Evolutionary conservation across 257 asterid species (phyloP).

Genomic region (Solanum boliviense): DNA sequence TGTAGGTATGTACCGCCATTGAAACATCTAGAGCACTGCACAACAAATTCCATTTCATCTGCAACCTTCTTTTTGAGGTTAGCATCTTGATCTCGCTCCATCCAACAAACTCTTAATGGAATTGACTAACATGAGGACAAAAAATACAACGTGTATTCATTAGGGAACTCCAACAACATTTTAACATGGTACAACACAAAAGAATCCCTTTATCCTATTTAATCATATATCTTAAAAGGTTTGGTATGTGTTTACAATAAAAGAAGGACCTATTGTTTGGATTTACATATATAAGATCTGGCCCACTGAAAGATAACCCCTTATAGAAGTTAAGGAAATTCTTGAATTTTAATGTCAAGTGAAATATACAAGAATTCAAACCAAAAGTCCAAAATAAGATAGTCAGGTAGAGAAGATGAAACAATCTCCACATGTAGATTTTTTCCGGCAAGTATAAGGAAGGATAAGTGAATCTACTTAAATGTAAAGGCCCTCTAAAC

Average conservation of each 20-base stretch:
- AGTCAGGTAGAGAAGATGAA: not conserved
- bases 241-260: not conserved
- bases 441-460: too few species aligned
- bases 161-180: not conserved
- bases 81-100: not conserved
- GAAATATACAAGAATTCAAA: not conserved
- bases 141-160: not conserved
- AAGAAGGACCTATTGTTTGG: not conserved
- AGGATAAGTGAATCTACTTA: too few species aligned
- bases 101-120: not conserved
- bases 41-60: not conserved
- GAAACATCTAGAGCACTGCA: constrained; percentile 62
- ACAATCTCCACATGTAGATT: too few species aligned
- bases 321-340: not conserved
- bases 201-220: not conserved
- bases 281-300: not conserved
- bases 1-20: constrained; percentile 78
- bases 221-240: not conserved
- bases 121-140: not conserved
- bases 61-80: not conserved
- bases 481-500: too few species aligned
- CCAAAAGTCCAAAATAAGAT: not conserved
- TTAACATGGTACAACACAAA: not conserved
- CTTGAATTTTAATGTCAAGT: not conserved
- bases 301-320: not conserved